Evolutionary conservation across 1,139 yeast species (phyloP).

Genomic region (Hanseniaspora gamundiae): DNA sequence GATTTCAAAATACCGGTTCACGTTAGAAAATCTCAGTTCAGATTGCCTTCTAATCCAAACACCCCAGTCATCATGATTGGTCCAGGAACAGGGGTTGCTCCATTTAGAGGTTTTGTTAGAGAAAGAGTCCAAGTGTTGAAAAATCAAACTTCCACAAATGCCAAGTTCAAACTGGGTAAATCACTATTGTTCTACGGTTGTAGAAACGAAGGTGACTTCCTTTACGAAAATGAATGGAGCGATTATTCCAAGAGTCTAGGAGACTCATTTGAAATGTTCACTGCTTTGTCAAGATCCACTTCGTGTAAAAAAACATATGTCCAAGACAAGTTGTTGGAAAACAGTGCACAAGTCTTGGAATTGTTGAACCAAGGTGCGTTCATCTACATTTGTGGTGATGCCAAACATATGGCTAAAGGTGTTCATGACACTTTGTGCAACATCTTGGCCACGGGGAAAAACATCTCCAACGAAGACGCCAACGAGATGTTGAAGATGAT

Average conservation of each 20-base stretch:
- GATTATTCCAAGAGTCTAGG: constrained; percentile 54
- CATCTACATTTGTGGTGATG: constrained; percentile 95
- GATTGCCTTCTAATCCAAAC: constrained; percentile 76
- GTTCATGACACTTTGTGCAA: constrained; percentile 65
- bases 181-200: constrained; percentile 78
- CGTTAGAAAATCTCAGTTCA: constrained; percentile 89
- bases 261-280: constrained; percentile 52
- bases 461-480: constrained; percentile 52
- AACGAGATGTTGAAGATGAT: constrained; percentile 66
- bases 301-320: constrained; percentile 64
- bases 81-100: constrained; percentile 98
- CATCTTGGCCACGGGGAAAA: constrained; percentile 44
- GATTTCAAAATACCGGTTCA: constrained; percentile 64
- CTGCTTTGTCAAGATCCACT: constrained; percentile 79
- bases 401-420: constrained; percentile 90
- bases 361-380: constrained; percentile 68
- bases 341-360: constrained; percentile 39
- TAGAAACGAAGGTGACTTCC: constrained; percentile 65
- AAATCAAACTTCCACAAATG: constrained; percentile 27
- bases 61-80: constrained; percentile 89
- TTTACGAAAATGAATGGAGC: constrained; percentile 77
- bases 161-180: constrained; percentile 47
- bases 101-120: constrained; percentile 85
- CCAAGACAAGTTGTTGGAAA: constrained; percentile 63
- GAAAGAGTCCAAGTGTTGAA: constrained; percentile 55